Evolutionary conservation across 169 alveolate species (phyloP), one percentile per base, ranked within the genome.

Genomic region (Cyclospora cayetanensis): DNA sequence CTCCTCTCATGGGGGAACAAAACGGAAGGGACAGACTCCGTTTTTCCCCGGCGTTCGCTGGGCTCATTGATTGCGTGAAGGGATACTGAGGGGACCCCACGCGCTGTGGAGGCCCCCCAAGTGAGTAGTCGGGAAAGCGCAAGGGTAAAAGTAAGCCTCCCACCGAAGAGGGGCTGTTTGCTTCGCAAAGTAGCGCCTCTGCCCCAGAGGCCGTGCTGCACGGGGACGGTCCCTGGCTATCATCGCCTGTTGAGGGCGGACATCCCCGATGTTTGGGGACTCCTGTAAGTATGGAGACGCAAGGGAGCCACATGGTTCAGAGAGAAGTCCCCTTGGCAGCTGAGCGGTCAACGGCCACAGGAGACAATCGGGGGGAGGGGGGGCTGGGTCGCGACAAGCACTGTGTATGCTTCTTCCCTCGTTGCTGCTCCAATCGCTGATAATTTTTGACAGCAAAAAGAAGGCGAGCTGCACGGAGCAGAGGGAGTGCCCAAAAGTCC

Each of bases 51-150:
- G 79, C 79, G 31, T 25, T 66, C 11, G 79, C 79, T 27, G 79
- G 79, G 41, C 79, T 66, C 7, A 34, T 66, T 3, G 79, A 22
- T 29, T 66, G 79, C 2, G 79, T 66, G 41, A 66, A 66, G 2
- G 79, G 79, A 27, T 66, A 66, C 31, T 66, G 79, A 2, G 79
- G 79, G 2, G 79, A 66, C 79, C 79, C 79, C 34, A 25, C 79
- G 18, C 42, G 34, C 35, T 25, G 42, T 22, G 79, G n/a, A 11
- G 34, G 43, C 35, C n/a, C 79, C 4, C 27, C 79, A 27, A 20
- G 18, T 29, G 43, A 25, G n/a, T 35, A 35, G 3, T 25, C 70
- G 25, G 27, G 7, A 22, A 2, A 11, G 31, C 39, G 18, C 35
- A 66, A 34, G 39, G 79, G 79, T 4, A 66, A 15, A 35, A 66